These are phyloP conservation scores for Neoboletus magnificus DNA, from an alignment of 768 basidiomycete species.

Conservation along the genomic window DNA sequence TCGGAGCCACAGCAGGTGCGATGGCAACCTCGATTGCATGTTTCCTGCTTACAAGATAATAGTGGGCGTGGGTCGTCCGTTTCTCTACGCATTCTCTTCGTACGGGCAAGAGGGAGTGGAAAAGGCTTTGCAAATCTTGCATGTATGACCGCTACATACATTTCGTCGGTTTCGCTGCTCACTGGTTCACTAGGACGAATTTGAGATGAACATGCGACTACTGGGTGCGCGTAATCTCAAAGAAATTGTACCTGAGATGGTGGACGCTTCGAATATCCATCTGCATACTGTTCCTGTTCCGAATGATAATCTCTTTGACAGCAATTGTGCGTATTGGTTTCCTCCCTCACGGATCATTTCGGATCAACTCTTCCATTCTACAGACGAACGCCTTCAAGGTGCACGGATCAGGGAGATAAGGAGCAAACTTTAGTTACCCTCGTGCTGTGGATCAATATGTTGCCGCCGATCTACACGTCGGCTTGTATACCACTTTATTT, in stretches of 20 bases:
- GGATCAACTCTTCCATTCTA: slow-evolving; percentile 5
- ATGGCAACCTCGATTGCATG: neutral
- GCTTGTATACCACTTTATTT: slow-evolving; percentile 2
- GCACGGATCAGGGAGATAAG: slow-evolving; percentile 39
- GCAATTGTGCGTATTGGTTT: slow-evolving; percentile 64
- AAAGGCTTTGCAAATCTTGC: slow-evolving; percentile 73
- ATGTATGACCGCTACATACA: slow-evolving; percentile 39
- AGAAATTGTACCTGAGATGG: slow-evolving; percentile 86
- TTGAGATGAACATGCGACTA: slow-evolving; percentile 96
- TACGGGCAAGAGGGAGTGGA: slow-evolving; percentile 90
- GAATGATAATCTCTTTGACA: slow-evolving; percentile 67
- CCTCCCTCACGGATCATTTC: neutral
- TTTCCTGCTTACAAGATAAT: slow-evolving; percentile 8
- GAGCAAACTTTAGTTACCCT: slow-evolving; percentile 35
- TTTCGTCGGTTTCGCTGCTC: neutral
- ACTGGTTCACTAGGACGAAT: slow-evolving; percentile 68
- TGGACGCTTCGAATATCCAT: slow-evolving; percentile 71
- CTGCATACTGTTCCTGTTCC: slow-evolving; percentile 68
- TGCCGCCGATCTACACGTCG: neutral
- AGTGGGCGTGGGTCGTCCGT: slow-evolving; percentile 85
- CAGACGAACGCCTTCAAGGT: slow-evolving; percentile 44
- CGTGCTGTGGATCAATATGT: neutral
- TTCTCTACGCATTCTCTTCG: slow-evolving; percentile 83
- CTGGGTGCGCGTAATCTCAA: slow-evolving; percentile 78
- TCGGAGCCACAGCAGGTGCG: slow-evolving; percentile 83